Base-by-base conservation (phyloP, 2,329 filamentous ascomycete species). In the Claviceps citrina region DNA sequence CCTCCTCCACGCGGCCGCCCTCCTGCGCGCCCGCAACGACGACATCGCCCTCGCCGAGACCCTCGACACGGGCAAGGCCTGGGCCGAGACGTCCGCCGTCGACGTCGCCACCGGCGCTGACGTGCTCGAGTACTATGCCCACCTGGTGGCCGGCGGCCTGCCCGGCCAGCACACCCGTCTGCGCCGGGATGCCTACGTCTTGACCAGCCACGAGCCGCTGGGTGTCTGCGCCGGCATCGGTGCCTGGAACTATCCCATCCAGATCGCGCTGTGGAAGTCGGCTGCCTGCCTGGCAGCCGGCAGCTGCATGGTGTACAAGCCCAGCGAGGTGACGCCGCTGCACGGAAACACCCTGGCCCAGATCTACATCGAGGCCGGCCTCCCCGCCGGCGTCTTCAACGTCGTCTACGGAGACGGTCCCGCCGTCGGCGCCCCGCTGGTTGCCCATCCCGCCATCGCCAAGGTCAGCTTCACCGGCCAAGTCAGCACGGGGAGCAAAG, bases 401-500 rank as follows among this genome's bases (percentile, higher is more conserved):
- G 80, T 93, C 27, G 71, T 93, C 35, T 82, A 91, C 54, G 84
- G 85, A 40, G 79, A 76, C 34, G 84, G 83, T 16, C 76, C 81
- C 8, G 48, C 47, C 31, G 80, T 85, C 5, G 85, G 85, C 35
- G 78, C 77, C 31, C 78, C 81, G 50, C 67, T 93, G 30, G 84
- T 83, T 2, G 63, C 73, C 3, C 84, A 93, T 55, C 71, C 75
- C 0, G 64, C 61, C 36, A 78, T 93, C 51, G 78, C 81, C 44
- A 93, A 93, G 63, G 84, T 93, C 51, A 85, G 80, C 54, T 93
- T 93, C 63, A 93, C 85, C 0, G 85, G 85, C 15, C 84, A 93
- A 56, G 84, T 93, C 20, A 71, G 75, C 43, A 93, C 85, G 0
- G 85, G 86, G 12, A 73, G 75, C 60, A 89, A 84, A 56, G 85